Evolutionary conservation across 129 eudicot genomes (phyloP).

Genomic region (Flaveria trinervia): DNA sequence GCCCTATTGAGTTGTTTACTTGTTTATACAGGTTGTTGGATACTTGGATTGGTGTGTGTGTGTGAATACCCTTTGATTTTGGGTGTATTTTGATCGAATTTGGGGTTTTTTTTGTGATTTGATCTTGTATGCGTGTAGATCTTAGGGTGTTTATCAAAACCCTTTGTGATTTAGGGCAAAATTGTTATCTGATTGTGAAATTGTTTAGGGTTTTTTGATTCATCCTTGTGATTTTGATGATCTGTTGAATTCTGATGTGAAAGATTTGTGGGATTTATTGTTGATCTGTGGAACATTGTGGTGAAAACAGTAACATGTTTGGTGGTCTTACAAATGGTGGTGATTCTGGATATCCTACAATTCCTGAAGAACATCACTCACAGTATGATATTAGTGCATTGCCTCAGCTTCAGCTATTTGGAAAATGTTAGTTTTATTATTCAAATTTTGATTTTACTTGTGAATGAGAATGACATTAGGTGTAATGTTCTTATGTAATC

Average conservation of each 20-base stretch:
- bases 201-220: constrained; percentile 13
- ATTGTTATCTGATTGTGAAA: not conserved
- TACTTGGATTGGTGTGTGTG: not conserved
- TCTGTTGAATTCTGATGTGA: constrained; percentile 17
- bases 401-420: constrained; percentile 60
- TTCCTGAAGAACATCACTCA: constrained; percentile 2
- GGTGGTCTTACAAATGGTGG: constrained; percentile 27
- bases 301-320: constrained; percentile 12
- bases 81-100: not conserved
- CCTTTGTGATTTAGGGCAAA: no score
- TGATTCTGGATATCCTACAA: constrained; percentile 21
- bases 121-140: not conserved
- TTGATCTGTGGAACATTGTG: not conserved
- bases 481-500: not conserved
- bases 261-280: not conserved
- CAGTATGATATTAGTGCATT: constrained; percentile 46
- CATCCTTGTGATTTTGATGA: not conserved
- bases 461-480: not conserved
- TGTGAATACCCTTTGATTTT: not conserved
- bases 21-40: not conserved
- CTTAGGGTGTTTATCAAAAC: not conserved
- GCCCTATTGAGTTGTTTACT: not conserved
- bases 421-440: constrained; percentile 49
- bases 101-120: not conserved
- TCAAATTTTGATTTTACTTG: not conserved